phyloP scores from a whole-genome alignment of 208 protist genomes.

The Phytomonas sp. region DNA sequence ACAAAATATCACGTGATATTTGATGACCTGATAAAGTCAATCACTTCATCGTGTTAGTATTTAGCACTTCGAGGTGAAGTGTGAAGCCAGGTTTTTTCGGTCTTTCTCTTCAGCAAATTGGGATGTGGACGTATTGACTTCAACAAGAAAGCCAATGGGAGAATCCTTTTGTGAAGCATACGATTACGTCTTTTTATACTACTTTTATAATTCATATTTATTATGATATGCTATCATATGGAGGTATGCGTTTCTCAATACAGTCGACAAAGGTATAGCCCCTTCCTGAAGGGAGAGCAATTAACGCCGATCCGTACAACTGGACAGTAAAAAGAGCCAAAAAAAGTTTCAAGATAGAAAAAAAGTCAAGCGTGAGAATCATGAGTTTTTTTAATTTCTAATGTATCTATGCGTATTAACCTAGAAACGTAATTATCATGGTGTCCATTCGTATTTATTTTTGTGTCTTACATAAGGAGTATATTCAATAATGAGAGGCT shows the following conservation, averaged over 20 bases:
- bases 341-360: background rate
- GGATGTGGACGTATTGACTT: background rate
- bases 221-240: background rate
- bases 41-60: background rate
- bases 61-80: background rate
- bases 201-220: background rate
- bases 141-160: background rate
- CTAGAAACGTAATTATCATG: background rate
- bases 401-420: background rate
- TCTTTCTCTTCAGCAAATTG: background rate
- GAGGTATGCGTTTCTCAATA: background rate
- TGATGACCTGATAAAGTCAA: background rate
- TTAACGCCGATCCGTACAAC: too few species aligned
- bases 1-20: background rate
- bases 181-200: background rate
- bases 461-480: background rate
- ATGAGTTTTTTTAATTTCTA: background rate
- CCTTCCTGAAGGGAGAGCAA: too few species aligned
- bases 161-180: background rate
- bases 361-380: background rate
- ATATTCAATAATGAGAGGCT: background rate
- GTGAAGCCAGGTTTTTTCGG: background rate
- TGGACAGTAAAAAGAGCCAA: conserved; percentile 1
- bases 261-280: too few species aligned
- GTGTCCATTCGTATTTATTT: background rate